A percentile compares a stretch with the other conserved stretches of the same genome.
phyloP scores from a whole-genome alignment of 106 monocot genomes.

The Cymbidium sinense region DNA sequence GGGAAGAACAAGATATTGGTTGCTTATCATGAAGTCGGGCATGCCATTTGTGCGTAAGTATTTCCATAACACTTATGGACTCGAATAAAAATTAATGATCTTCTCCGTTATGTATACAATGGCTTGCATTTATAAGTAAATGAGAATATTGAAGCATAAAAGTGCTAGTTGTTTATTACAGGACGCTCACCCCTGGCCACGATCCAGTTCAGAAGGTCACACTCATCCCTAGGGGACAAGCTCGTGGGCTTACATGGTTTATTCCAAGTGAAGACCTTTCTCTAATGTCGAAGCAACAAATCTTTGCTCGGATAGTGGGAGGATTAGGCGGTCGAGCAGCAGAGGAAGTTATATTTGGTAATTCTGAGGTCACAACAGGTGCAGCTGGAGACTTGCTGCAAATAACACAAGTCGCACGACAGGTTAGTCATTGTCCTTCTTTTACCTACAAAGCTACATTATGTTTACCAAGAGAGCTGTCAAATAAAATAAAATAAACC shows the following conservation, averaged over 20 bases:
- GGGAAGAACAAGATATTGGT: conserved; percentile 55
- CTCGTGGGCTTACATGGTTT: conserved; percentile 75
- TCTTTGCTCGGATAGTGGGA: conserved; percentile 65
- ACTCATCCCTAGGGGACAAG: conserved; percentile 59
- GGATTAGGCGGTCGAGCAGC: conserved; percentile 61
- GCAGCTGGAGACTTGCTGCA: conserved; percentile 69
- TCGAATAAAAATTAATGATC: too few species aligned
- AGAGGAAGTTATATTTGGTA: conserved; percentile 67
- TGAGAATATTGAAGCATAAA: neutral
- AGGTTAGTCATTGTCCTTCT: conserved; percentile 17
- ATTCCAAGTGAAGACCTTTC: conserved; percentile 45
- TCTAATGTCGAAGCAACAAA: conserved; percentile 53
- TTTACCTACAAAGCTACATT: too few species aligned
- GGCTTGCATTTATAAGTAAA: neutral
- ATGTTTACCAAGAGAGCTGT: too few species aligned
- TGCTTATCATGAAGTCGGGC: conserved; percentile 71
- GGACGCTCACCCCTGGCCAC: conserved; percentile 62
- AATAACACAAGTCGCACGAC: conserved; percentile 53
- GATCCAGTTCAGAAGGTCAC: conserved; percentile 69
- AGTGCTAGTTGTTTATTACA: conserved; percentile 18
- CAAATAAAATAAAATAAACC: too few species aligned
- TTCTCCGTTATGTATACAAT: too few species aligned
- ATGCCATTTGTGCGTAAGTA: conserved; percentile 62
- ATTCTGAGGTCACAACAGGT: conserved; percentile 64
- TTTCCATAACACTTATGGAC: neutral